Conservation (phyloP, 163 green algal genomes). For the Coccomyxa subellipsoidea region DNA sequence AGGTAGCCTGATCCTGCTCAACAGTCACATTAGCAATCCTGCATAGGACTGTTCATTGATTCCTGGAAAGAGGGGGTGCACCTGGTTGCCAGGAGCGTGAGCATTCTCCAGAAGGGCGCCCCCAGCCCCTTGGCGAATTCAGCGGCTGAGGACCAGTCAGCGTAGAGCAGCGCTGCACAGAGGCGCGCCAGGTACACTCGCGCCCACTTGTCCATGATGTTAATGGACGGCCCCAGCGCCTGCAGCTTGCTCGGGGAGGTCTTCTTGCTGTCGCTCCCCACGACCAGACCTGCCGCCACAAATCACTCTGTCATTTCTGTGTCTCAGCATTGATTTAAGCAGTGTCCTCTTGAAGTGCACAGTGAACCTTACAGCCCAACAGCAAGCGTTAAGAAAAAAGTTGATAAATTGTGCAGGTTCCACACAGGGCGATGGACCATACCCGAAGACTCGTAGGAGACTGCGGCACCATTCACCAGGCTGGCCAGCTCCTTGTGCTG, state of each 20-base stretch:
- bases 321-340: no score
- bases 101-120: conserved; percentile 68
- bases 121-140: conserved; percentile 46
- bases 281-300: neutral
- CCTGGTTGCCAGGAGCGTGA: conserved; percentile 60
- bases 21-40: neutral
- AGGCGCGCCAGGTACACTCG: conserved; percentile 69
- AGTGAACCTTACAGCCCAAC: no score
- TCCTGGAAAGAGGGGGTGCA: neutral
- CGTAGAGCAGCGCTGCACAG: conserved; percentile 37
- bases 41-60: neutral
- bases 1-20: neutral
- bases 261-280: conserved; percentile 17
- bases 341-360: no score
- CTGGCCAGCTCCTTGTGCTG: conserved; percentile 24
- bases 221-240: conserved; percentile 36
- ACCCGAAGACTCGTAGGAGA: conserved; percentile 37
- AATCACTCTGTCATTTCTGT: no score
- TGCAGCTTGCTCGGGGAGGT: conserved; percentile 8
- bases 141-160: conserved; percentile 18
- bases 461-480: conserved; percentile 34
- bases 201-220: conserved; percentile 63
- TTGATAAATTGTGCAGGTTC: no score
- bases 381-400: no score
- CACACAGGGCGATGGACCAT: no score